Percentiles rank a stretch among this genome's conserved stretches.
Conservation (phyloP, 352 stramenopile species). For the Thraustochytrium striatum region DNA sequence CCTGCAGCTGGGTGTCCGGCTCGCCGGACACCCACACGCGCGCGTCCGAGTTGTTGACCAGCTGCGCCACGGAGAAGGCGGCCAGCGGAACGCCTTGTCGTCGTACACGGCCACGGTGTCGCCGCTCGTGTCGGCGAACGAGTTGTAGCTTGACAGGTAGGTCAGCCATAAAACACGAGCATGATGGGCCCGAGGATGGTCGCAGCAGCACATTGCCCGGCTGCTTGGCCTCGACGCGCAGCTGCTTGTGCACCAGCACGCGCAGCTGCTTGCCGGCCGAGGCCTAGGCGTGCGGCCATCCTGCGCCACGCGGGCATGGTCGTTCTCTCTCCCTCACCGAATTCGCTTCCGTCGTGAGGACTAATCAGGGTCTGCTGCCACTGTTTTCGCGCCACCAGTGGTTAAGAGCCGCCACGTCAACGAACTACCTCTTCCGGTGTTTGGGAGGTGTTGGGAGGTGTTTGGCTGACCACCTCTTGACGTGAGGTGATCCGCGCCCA, state of each 20-base stretch:
- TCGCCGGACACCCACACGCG: neutral
- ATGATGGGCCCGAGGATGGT: neutral
- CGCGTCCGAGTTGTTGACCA: neutral
- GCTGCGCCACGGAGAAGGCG: neutral
- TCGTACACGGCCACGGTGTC: neutral
- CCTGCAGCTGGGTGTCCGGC: neutral
- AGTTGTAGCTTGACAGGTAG: neutral
- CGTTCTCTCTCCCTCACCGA: too few relatives aligned
- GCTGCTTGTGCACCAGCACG: neutral
- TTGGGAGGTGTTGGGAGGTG: too few relatives aligned
- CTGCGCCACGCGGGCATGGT: too few relatives aligned
- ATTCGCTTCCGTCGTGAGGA: too few relatives aligned
- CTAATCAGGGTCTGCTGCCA: too few relatives aligned
- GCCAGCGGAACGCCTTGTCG: neutral
- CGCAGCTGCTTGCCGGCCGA: neutral
- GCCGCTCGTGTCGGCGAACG: neutral
- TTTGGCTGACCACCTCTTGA: too few relatives aligned
- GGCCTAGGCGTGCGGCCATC: too few relatives aligned
- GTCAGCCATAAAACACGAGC: neutral
- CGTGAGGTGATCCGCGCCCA: too few relatives aligned
- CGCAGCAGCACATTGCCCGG: neutral
- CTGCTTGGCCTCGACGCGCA: neutral
- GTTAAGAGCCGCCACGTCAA: too few relatives aligned
- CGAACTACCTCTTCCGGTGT: too few relatives aligned
- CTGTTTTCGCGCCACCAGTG: too few relatives aligned